Evolutionary conservation across 2,329 filamentous ascomycete genomes (phyloP).

Genomic region (Cordyceps cicadae): DNA sequence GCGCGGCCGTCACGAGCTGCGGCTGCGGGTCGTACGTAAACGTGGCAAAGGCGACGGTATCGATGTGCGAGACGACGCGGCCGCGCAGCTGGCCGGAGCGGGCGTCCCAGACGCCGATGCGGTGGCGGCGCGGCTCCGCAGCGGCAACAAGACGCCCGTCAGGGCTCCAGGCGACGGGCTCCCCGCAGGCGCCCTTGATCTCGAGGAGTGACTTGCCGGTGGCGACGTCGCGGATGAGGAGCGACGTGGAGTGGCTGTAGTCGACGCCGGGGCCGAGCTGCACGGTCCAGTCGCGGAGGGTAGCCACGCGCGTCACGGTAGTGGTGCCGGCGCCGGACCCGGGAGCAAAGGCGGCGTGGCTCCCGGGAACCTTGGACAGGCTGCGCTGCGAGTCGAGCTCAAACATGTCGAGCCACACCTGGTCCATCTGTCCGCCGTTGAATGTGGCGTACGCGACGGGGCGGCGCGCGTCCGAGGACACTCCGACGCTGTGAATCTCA

Average conservation of each 20-base stretch:
- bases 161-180: constrained; percentile 26
- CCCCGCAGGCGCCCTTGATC: constrained; percentile 22
- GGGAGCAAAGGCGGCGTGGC: constrained; percentile 23
- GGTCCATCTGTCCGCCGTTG: constrained; percentile 20
- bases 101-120: constrained; percentile 27
- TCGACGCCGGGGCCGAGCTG: constrained; percentile 23
- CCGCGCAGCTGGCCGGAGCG: constrained; percentile 22
- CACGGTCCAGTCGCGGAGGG: constrained; percentile 24
- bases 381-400: constrained; percentile 20
- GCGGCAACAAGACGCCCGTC: constrained; percentile 25
- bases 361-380: constrained; percentile 25
- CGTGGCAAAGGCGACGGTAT: constrained; percentile 28
- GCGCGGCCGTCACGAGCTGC: constrained; percentile 27
- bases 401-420: constrained; percentile 31
- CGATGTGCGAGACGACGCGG: constrained; percentile 28
- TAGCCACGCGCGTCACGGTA: constrained; percentile 18
- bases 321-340: no score
- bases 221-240: constrained; percentile 24
- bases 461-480: constrained; percentile 19
- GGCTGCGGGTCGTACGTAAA: constrained; percentile 23
- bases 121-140: constrained; percentile 19
- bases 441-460: constrained; percentile 24
- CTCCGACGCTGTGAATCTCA: constrained; percentile 26
- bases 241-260: constrained; percentile 22
- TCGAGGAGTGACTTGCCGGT: constrained; percentile 25